phyloP scores from a whole-genome alignment of 768 basidiomycete genomes.

The Phaeotremella skinneri region DNA sequence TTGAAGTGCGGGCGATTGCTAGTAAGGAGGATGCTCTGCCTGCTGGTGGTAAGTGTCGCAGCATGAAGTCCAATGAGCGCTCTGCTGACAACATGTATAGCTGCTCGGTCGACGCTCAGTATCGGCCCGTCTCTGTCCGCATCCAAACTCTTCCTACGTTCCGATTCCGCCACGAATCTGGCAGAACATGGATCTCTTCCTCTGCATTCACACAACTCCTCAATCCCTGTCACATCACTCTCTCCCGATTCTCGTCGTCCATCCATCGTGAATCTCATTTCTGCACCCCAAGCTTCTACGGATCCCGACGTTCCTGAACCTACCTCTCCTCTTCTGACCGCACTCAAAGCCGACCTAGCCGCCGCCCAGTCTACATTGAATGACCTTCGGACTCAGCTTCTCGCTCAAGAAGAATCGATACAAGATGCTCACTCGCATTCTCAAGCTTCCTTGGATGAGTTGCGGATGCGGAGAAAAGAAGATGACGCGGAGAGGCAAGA shows the following conservation, averaged over 20 bases:
- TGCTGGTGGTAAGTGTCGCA: slow-evolving; percentile 4
- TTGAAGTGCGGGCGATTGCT: slow-evolving; percentile 34
- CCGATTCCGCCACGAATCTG: slow-evolving; percentile 30
- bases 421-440: slow-evolving; percentile 58
- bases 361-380: slow-evolving; percentile 37
- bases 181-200: slow-evolving; percentile 18
- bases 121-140: slow-evolving; percentile 12
- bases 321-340: slow-evolving; percentile 38
- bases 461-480: slow-evolving; percentile 69
- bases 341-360: slow-evolving; percentile 40
- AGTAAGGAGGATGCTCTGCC: slow-evolving; percentile 32
- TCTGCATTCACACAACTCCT: slow-evolving; percentile 20
- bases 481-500: slow-evolving; percentile 79
- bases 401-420: slow-evolving; percentile 39
- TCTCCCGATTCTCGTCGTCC: slow-evolving; percentile 36
- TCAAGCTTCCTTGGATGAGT: slow-evolving; percentile 69
- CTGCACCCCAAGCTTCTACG: slow-evolving; percentile 16
- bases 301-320: slow-evolving; percentile 20
- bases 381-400: slow-evolving; percentile 35
- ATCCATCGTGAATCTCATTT: slow-evolving; percentile 29
- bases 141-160: slow-evolving; percentile 26
- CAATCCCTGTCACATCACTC: slow-evolving; percentile 19
- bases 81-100: slow-evolving; percentile 6
- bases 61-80: slow-evolving; percentile 9
- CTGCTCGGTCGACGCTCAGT: slow-evolving; percentile 2